Conservation (phyloP, 495 filamentous ascomycete genomes). For the Neurospora sublineolata region DNA sequence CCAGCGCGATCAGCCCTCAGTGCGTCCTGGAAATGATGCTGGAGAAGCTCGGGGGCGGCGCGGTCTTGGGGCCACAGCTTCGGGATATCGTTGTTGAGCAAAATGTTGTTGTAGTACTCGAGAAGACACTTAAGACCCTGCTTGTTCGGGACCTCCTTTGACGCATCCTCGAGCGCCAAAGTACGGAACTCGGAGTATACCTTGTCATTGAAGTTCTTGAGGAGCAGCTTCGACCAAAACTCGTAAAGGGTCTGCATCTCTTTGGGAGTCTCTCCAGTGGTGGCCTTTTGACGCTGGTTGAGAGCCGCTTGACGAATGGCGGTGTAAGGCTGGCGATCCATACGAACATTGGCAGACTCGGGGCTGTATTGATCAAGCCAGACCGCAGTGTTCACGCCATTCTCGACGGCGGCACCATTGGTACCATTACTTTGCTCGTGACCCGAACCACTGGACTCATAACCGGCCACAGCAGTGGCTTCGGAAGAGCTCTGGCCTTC, state of each 20-base stretch:
- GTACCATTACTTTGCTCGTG: background rate
- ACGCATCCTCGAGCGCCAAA: slow-evolving; percentile 57
- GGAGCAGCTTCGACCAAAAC: slow-evolving; percentile 71
- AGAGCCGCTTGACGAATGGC: slow-evolving; percentile 46
- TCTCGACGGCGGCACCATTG: slow-evolving; percentile 2
- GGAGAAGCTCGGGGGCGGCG: slow-evolving; percentile 15
- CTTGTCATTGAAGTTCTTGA: slow-evolving; percentile 59
- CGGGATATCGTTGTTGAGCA: slow-evolving; percentile 11
- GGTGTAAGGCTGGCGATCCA: slow-evolving; percentile 42
- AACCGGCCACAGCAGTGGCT: slow-evolving; percentile 10
- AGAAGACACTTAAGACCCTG: slow-evolving; percentile 17
- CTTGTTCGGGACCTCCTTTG: slow-evolving; percentile 11
- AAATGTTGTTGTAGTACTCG: slow-evolving; percentile 18
- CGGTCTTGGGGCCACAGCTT: slow-evolving; percentile 22
- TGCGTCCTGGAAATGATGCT: slow-evolving; percentile 17
- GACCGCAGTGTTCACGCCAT: slow-evolving; percentile 2
- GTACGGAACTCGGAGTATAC: slow-evolving; percentile 75
- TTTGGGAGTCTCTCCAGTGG: slow-evolving; percentile 30
- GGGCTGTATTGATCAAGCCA: slow-evolving; percentile 8
- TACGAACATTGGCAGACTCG: slow-evolving; percentile 17
- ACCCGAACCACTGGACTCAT: background rate
- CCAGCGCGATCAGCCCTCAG: slow-evolving; percentile 4
- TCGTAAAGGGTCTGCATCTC: slow-evolving; percentile 61
- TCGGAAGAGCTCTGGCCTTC: slow-evolving; percentile 2
- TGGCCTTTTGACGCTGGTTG: slow-evolving; percentile 39